phyloP scores from a whole-genome alignment of 2,329 filamentous ascomycete genomes.

The Sordariomycetes sp. region DNA sequence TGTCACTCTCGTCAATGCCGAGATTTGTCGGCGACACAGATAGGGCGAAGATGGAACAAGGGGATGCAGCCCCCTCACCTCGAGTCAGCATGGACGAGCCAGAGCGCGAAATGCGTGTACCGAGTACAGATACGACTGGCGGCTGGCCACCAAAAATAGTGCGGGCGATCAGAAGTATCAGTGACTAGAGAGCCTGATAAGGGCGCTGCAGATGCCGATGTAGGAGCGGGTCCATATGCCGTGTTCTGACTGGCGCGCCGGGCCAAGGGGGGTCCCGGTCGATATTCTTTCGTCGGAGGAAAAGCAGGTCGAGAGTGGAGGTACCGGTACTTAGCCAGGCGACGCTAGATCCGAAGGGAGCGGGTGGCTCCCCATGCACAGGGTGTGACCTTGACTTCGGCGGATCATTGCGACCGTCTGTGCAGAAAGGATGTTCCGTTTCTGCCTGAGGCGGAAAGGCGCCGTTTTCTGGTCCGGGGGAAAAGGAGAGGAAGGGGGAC shows the following conservation, averaged over 20 bases:
- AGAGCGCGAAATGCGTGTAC: background rate
- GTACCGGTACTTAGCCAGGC: background rate
- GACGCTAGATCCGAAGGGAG: background rate
- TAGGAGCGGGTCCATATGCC: background rate
- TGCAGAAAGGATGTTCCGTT: background rate
- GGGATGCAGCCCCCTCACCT: background rate
- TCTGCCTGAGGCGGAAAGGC: constrained; percentile 4
- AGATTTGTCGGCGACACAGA: background rate
- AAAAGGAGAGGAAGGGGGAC: background rate
- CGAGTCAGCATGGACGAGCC: background rate
- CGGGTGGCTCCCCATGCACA: background rate
- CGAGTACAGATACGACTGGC: background rate
- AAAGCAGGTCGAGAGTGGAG: background rate
- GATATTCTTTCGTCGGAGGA: background rate
- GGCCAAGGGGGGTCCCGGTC: background rate
- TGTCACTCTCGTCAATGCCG: background rate
- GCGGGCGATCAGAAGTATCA: background rate
- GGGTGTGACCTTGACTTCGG: background rate
- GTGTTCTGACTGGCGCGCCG: background rate
- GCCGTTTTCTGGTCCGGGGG: background rate
- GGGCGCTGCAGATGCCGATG: constrained; percentile 1
- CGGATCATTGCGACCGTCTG: background rate
- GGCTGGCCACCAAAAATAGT: background rate
- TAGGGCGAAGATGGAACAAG: background rate
- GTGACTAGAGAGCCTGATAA: background rate